Percentiles rank a stretch among this genome's conserved stretches.
Conservation (phyloP, 495 filamentous ascomycete species). For the Tuber brumale region DNA sequence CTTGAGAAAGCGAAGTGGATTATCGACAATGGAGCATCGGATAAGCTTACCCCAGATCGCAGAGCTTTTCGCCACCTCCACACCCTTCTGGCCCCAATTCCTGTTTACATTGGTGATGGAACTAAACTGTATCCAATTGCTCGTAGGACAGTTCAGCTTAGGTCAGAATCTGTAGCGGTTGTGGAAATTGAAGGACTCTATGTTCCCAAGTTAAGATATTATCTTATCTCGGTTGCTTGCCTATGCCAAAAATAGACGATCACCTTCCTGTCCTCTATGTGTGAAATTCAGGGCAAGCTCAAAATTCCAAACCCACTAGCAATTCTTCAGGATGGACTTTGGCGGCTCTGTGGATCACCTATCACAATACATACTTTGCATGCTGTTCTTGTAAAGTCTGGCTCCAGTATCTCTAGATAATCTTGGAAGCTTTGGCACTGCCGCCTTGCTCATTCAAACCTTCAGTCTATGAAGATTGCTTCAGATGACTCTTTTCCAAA, state of each 20-base stretch:
- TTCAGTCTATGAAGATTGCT: neutral
- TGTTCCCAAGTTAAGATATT: neutral
- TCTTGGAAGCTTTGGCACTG: neutral
- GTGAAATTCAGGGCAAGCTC: neutral
- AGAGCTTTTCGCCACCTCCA: neutral
- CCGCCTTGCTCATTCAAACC: neutral
- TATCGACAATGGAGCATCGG: neutral
- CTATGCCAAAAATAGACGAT: neutral
- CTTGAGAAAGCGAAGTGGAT: neutral
- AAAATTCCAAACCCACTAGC: neutral
- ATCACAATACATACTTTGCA: neutral
- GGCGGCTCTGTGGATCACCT: neutral
- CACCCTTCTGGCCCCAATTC: neutral
- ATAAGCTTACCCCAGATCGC: neutral
- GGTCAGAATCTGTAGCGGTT: neutral
- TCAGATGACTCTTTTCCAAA: neutral
- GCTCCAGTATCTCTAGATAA: neutral
- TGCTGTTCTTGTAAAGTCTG: neutral
- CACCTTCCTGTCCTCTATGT: neutral
- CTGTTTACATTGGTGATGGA: neutral
- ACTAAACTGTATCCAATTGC: neutral
- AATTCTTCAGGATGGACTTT: neutral
- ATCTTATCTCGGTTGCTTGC: neutral
- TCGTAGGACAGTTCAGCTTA: neutral
- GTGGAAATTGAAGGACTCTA: neutral